phyloP scores from a whole-genome alignment of 2,329 filamentous ascomycete genomes.

The Botrytis galanthina region DNA sequence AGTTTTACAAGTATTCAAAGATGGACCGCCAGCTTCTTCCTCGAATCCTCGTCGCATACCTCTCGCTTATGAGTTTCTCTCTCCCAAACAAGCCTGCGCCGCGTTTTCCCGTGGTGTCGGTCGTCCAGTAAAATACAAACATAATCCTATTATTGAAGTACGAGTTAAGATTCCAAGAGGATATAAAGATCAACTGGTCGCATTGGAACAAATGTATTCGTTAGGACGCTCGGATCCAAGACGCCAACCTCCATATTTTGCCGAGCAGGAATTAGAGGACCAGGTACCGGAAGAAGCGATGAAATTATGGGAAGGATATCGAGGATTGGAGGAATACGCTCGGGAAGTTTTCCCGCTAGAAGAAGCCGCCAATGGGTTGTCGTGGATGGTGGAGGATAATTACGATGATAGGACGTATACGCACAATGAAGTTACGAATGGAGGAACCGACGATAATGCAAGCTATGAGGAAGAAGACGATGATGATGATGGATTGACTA shows the following conservation, averaged over 20 bases:
- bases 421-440: conserved; percentile 31
- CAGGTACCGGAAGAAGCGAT: conserved; percentile 73
- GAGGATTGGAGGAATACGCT: conserved; percentile 91
- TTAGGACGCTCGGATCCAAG: conserved; percentile 47
- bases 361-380: conserved; percentile 88
- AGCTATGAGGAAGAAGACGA: conserved; percentile 44
- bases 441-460: conserved; percentile 34
- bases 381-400: conserved; percentile 75
- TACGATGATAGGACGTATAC: conserved; percentile 29
- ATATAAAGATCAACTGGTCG: conserved; percentile 84
- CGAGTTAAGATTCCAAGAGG: conserved; percentile 82
- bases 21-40: conserved; percentile 64
- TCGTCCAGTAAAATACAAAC: conserved; percentile 74
- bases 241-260: conserved; percentile 62
- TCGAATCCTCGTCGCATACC: conserved; percentile 73
- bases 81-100: conserved; percentile 76
- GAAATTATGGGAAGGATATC: conserved; percentile 85
- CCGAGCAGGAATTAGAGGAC: conserved; percentile 53
- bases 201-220: conserved; percentile 57
- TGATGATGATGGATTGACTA: conserved; percentile 45
- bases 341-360: conserved; percentile 91
- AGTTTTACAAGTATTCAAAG: conserved; percentile 91
- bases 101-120: conserved; percentile 77
- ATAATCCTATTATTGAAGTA: conserved; percentile 71
- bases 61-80: conserved; percentile 85